Percentiles rank a stretch among this genome's conserved stretches.
Conservation (phyloP, 2,329 filamentous ascomycete genomes). For the Pseudodiploospora longispora region DNA sequence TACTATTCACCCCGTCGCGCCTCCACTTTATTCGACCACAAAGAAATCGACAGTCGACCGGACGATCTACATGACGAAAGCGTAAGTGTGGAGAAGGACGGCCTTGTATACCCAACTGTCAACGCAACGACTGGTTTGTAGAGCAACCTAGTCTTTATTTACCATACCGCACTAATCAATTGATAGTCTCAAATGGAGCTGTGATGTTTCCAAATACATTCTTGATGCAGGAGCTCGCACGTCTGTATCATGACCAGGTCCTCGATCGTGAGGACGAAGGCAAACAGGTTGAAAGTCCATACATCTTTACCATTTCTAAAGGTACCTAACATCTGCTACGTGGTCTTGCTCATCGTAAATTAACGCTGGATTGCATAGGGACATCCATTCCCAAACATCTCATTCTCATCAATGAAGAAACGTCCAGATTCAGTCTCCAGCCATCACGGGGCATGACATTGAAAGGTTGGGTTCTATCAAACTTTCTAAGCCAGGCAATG, state of each 20-base stretch:
- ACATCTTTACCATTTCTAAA: neutral
- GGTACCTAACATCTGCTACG: neutral
- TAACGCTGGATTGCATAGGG: neutral
- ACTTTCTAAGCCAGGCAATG: neutral
- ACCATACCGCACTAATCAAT: neutral
- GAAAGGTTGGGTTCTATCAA: neutral
- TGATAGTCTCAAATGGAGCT: conserved; percentile 6
- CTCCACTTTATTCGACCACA: neutral
- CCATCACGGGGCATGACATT: conserved; percentile 8
- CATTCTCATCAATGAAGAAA: conserved; percentile 8
- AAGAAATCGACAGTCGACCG: neutral
- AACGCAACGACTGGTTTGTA: neutral
- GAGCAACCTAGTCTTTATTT: neutral
- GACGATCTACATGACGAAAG: neutral
- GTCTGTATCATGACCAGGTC: conserved; percentile 2
- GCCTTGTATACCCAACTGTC: neutral
- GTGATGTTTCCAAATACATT: conserved; percentile 8
- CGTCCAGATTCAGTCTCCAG: conserved; percentile 6
- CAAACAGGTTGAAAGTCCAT: neutral
- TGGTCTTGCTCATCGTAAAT: neutral
- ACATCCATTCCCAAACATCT: conserved; percentile 5
- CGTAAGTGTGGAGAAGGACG: neutral
- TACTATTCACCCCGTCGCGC: neutral
- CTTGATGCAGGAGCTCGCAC: conserved; percentile 6
- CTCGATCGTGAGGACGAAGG: conserved; percentile 3